Base-by-base conservation (phyloP, 345 rosid genomes). In the Aquilaria sinensis region DNA sequence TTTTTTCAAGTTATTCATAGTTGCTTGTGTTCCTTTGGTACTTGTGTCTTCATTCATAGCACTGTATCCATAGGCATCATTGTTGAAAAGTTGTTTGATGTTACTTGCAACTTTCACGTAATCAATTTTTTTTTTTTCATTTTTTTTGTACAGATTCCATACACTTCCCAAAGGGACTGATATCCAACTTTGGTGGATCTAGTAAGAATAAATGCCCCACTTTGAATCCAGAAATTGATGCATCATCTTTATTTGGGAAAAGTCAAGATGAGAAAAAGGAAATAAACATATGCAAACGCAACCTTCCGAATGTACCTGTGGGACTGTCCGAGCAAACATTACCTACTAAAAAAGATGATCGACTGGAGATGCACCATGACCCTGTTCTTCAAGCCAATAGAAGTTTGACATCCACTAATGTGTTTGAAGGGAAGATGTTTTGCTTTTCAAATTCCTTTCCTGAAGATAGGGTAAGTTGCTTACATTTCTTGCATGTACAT, bases 401-500 rank as follows among this genome's bases (percentile, higher is more conserved):
- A 72, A 80, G 58, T 58, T 69, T 52, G 80, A 76, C 74, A 56
- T 67, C 73, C 60, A 62, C 67, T 48, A 54, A 54, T 59, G 85
- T 88, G 71, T 94, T 90, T 77, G 73, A 66, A 67, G 89, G 95
- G 79, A 88, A 78, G 62, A 73, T n/a, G 59, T 90, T 94, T 75
- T 52, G 88, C 73, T 94, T 90, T 79, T 86, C 96, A 16, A 64
- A 68, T 72, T 80, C 77, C 37, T 90, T 90, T 82, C 93, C 92
- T 78, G 79, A 81, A 74, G 90, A 90, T 63, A 77, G 85, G 86
- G 99, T 94, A 82, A 68, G 89, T 70, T 61, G n/a, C 51, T 72
- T 47, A 68, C 60, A 53, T 65, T 64, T 31, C 51, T 59, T 63
- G 47, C 48, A 34, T 47, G 47, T 57, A 32, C 23, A 57, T 47